Evolutionary conservation across 1,284 basidiomycete genomes (phyloP), one percentile per base, ranked within the genome.

Genomic region (Moesziomyces globuligerus): DNA sequence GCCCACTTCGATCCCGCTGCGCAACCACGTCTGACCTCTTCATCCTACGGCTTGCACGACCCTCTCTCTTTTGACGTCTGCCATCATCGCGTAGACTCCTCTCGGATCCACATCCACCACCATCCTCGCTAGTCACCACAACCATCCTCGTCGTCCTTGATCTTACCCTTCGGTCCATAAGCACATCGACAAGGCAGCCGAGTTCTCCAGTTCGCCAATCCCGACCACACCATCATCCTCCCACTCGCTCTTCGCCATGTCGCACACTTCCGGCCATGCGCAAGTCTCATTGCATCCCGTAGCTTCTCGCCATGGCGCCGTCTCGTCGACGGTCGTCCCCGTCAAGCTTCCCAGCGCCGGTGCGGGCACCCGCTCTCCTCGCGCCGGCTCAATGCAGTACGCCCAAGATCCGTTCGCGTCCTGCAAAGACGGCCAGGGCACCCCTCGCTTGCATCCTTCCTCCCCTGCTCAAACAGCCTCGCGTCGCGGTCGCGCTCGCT

Each of bases 221-320:
- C 20, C 18, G n/a, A 13, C 9, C 20, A 15, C 32, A 10, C 7
- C 32, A 17, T 13, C 32, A 34, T 4, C 32, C 18, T 7, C 2
- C 34, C 13, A 28, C 29, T 41, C 42, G 38, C 23, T 34, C 41
- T 38, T 47, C 59, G 67, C 42, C 48, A 71, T 71, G 68, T 61
- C 68, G 53, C 56, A 60, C 41, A 37, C 49, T 45, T 41, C 38
- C 41, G 37, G 38, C 37, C 50, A 72, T 54, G 71, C 71, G 20
- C 68, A 61, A 7, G 75, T 79, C 32, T 69, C 76, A 3, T 55
- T 79, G 29, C 76, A 79, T 40, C 76, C 76, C 15, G 32, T 79
- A 41, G 75, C 75, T 11, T 72, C 70, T 17, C 66, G 76, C 23
- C 68, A 64, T 32, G 75, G 76, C 15, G 46, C 48, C 28, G 45